Base-by-base conservation (phyloP, 176 grass and related monocot genomes). In the Eleusine indica region DNA sequence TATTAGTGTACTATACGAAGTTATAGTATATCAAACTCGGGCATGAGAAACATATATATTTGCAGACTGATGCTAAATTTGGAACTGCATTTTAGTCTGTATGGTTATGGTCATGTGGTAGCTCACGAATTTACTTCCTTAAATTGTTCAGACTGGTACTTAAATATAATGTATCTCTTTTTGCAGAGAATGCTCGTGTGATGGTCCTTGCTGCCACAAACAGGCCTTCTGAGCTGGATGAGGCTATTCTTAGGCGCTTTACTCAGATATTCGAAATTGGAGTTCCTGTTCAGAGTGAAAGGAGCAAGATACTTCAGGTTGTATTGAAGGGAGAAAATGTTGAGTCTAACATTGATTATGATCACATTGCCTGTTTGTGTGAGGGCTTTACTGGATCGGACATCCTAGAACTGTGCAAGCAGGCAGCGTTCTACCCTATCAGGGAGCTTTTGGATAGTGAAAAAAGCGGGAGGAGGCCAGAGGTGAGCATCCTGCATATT, bases 201-300 rank as follows among this genome's bases (percentile, higher is more conserved):
- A 99, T 96, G 96, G 96, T 99, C 63, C 93, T 99, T 87, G 96
- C 96, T 83, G 96, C 96, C 46, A 99, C 96, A 75, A 99, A 99
- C 75, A 90, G 96, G 29, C 96, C 96, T 74, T 92, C 91, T 19
- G 96, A 94, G 79, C 82, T 99, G 77, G 96, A 99, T 68, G 96
- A 96, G 66, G 96, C 96, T 60, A 99, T 99, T 68, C 86, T 99
- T 19, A 88, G 96, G 64, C 91, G 96, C 9, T 99, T 99, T 80
- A 99, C 93, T 1, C 96, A 96, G 71, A 94, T 79, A 79, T 99
- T 99, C 87, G 96, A 99, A 86, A 94, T 99, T 42, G 93, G 96
- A 61, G 68, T 92, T 63, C 96, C 96, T 70, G 88, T 82, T 80
- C 83, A 70, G 53, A 91, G 83, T 86, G 96, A 99, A 89, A 92